These are phyloP conservation scores for Ramichloridium luteum DNA, from an alignment of 2,329 filamentous ascomycete species.

Conservation along the genomic window DNA sequence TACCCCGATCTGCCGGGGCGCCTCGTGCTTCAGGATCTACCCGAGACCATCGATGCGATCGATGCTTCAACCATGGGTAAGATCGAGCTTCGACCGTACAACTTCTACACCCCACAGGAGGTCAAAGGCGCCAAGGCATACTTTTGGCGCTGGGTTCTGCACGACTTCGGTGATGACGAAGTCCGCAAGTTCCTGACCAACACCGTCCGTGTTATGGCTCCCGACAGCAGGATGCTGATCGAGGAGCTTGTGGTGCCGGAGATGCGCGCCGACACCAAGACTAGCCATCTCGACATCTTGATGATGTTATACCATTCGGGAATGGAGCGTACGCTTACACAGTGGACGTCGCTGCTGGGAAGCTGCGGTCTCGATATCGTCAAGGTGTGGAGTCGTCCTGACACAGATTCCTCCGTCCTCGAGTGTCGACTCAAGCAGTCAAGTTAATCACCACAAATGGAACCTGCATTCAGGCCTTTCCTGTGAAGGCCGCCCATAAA, in stretches of 20 bases:
- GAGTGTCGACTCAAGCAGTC: constrained; percentile 4
- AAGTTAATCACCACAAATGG: background rate
- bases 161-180: constrained; percentile 19
- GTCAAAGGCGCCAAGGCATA: constrained; percentile 18
- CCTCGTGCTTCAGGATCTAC: constrained; percentile 20
- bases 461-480: too few species aligned
- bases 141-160: constrained; percentile 15
- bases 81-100: constrained; percentile 11
- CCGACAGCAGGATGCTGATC: constrained; percentile 15
- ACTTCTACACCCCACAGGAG: constrained; percentile 19
- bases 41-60: constrained; percentile 13
- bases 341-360: constrained; percentile 4
- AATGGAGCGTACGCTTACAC: constrained; percentile 6
- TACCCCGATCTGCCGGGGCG: constrained; percentile 10
- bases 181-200: constrained; percentile 12
- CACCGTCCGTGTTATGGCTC: constrained; percentile 11
- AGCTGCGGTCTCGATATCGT: constrained; percentile 6
- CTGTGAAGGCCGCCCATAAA: too few species aligned
- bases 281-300: constrained; percentile 7
- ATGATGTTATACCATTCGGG: constrained; percentile 8
- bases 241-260: constrained; percentile 15
- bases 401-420: constrained; percentile 6
- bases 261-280: constrained; percentile 5
- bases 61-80: constrained; percentile 7
- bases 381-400: constrained; percentile 7